phyloP scores from a whole-genome alignment of 1,284 basidiomycete genomes.

The Kwoniella shivajii region DNA sequence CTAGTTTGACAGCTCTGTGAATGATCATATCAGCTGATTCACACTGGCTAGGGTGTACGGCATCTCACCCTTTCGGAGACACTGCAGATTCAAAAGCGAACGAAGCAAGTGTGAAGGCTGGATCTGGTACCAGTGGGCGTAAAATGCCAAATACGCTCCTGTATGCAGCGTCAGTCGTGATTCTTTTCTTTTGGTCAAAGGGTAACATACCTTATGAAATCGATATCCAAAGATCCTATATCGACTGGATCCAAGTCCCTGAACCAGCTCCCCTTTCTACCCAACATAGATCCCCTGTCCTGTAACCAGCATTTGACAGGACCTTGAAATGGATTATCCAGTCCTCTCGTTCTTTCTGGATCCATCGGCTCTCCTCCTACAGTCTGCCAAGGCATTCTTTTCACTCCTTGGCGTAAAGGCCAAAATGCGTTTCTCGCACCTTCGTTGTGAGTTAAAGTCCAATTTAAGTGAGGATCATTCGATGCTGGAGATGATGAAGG shows the following conservation, averaged over 20 bases:
- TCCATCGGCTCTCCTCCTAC: slow-evolving; percentile 55
- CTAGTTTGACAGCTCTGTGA: slow-evolving; percentile 60
- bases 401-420: slow-evolving; percentile 18
- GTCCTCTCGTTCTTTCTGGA: slow-evolving; percentile 30
- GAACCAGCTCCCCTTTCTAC: slow-evolving; percentile 44
- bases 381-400: slow-evolving; percentile 38
- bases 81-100: slow-evolving; percentile 51
- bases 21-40: not conserved
- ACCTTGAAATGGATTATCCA: slow-evolving; percentile 31
- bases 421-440: slow-evolving; percentile 39
- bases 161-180: not conserved
- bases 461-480: slow-evolving; percentile 52
- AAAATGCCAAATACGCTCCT: slow-evolving; percentile 41
- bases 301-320: slow-evolving; percentile 44
- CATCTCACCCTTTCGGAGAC: slow-evolving; percentile 35
- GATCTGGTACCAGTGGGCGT: slow-evolving; percentile 42
- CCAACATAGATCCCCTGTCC: slow-evolving; percentile 30
- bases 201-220: slow-evolving; percentile 35
- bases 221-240: slow-evolving; percentile 38
- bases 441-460: slow-evolving; percentile 25
- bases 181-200: not conserved
- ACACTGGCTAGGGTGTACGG: not conserved
- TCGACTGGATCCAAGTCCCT: slow-evolving; percentile 37
- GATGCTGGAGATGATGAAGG: slow-evolving; percentile 49
- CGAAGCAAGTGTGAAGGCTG: slow-evolving; percentile 47